phyloP scores from a whole-genome alignment of 805 yeast species.

The Candida bentonensis region DNA sequence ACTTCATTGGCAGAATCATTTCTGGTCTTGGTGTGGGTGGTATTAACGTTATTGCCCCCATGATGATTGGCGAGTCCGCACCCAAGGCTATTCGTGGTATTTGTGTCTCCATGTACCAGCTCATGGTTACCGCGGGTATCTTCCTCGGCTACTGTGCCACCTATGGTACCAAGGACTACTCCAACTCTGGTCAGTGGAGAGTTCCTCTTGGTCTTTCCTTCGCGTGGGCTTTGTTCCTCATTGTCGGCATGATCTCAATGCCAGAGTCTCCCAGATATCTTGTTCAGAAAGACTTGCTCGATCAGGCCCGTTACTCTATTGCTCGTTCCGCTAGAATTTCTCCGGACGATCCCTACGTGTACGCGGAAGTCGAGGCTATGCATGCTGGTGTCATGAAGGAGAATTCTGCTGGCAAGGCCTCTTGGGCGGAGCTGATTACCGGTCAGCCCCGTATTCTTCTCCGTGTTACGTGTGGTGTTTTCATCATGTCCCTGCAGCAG shows the following conservation, averaged over 20 bases:
- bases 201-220: conserved; percentile 60
- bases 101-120: conserved; percentile 59
- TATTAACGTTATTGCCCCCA: conserved; percentile 54
- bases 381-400: conserved; percentile 33
- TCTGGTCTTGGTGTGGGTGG: conserved; percentile 63
- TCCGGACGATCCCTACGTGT: conserved; percentile 21
- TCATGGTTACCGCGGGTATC: conserved; percentile 60
- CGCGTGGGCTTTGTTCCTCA: conserved; percentile 44
- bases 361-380: not conserved
- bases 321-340: conserved; percentile 27
- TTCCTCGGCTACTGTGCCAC: conserved; percentile 56
- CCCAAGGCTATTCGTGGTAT: conserved; percentile 48
- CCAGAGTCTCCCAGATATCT: conserved; percentile 65
- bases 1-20: conserved; percentile 37
- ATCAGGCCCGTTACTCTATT: conserved; percentile 39
- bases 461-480: conserved; percentile 51
- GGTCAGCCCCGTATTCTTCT: conserved; percentile 33
- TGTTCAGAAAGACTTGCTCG: conserved; percentile 37
- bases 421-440: conserved; percentile 36
- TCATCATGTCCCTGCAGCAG: conserved; percentile 72
- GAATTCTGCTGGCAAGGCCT: conserved; percentile 33
- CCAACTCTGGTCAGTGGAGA: conserved; percentile 38
- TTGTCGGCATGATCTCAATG: conserved; percentile 41
- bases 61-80: conserved; percentile 38
- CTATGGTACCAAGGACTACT: conserved; percentile 39